phyloP scores from a whole-genome alignment of 805 yeast genomes.

The Barnettozyma sucrosica region DNA sequence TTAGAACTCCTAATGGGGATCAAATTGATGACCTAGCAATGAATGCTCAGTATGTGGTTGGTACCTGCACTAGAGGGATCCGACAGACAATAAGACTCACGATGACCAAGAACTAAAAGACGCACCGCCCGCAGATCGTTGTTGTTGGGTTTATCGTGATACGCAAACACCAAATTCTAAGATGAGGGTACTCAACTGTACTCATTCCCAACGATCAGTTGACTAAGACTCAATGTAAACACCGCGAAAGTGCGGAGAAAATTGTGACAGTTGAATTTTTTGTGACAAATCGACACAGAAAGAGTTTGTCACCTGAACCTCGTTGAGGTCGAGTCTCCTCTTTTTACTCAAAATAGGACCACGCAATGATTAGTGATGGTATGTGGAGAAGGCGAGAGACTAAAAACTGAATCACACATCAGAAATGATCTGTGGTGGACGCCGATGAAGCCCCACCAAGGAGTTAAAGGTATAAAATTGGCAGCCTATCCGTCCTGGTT shows the following conservation, averaged over 20 bases:
- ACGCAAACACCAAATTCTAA: neutral
- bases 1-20: too few species aligned
- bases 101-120: neutral
- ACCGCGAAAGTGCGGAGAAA: neutral
- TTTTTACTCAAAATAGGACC: too few species aligned
- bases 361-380: too few species aligned
- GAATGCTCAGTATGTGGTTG: neutral
- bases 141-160: neutral
- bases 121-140: neutral
- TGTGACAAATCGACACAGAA: neutral
- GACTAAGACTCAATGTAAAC: neutral
- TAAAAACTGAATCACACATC: neutral
- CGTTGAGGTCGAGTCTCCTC: too few species aligned
- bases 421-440: neutral
- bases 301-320: neutral
- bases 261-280: neutral
- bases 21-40: too few species aligned
- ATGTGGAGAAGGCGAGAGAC: neutral
- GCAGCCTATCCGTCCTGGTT: neutral
- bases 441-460: neutral
- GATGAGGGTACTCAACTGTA: neutral
- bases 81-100: neutral
- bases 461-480: neutral
- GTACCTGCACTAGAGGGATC: neutral
- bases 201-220: neutral